Base-by-base conservation (phyloP, 257 asterid genomes). In the Nicotiana paniculata region DNA sequence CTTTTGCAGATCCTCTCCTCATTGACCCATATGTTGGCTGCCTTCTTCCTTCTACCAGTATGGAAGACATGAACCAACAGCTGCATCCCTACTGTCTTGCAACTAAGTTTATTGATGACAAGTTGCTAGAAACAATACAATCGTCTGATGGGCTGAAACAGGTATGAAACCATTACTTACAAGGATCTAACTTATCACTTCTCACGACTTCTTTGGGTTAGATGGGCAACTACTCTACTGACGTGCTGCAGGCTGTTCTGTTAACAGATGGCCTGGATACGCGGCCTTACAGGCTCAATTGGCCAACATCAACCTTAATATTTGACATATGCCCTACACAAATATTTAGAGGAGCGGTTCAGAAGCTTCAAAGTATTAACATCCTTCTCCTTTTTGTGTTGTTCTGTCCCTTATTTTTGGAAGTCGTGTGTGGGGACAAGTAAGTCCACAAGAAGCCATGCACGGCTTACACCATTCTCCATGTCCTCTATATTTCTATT, bases 241-340 rank as follows among this genome's bases (percentile, higher is more conserved):
- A 79, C 84, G 57, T 51, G 82, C 82, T 89, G 86, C 88, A 95
- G 98, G 93, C 90, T 93, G 91, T 95, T 85, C 82, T 92, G 80
- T 87, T 93, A 67, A 91, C 97, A 39, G 97, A 95, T 91, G 97
- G 97, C 6, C 89, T 93, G 93, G 98, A 94, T 66, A 95, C 97
- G 26, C 94, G 97, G 5, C 95, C 98, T 26, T 95, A 91, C 86
- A 85, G 93, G 83, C 94, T 93, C 77, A 90, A 90, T 54, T 95
- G 98, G 97, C 93, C 97, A 15, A 57, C 90, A 81, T 91, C 97
- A 79, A 91, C 97, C 28, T 48, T 88, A 48, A 74, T 93, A 77
- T 93, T 89, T 82, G 91, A 91, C 75, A 55, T 95, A 33, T 93
- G 97, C 81, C 97, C 98, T 0, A 89, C 86, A 37, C 83, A 69